Percentiles rank a stretch among this genome's conserved stretches.
phyloP scores from a whole-genome alignment of 2,329 filamentous ascomycete genomes.

The Beauveria sp. region DNA sequence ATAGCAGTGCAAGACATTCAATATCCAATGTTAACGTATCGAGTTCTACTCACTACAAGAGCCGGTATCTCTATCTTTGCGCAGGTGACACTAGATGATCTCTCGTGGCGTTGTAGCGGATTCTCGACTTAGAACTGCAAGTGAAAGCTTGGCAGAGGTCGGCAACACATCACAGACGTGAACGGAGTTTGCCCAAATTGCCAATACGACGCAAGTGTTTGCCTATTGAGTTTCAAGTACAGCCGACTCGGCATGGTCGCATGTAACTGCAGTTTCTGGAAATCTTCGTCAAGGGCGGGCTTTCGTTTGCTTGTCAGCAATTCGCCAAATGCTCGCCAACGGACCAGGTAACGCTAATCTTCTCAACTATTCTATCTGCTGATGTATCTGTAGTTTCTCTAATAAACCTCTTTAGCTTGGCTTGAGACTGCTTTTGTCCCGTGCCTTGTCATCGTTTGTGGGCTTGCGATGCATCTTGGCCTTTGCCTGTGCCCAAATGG shows the following conservation, averaged over 20 bases:
- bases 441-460: not conserved
- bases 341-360: not conserved
- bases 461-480: not conserved
- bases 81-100: not conserved
- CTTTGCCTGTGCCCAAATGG: not conserved
- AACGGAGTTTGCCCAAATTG: not conserved
- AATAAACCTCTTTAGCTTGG: not conserved
- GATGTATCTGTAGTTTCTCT: not conserved
- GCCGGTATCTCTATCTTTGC: no score
- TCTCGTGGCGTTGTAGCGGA: not conserved
- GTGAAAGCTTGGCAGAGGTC: not conserved
- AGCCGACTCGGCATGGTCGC: not conserved
- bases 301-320: not conserved
- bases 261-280: not conserved
- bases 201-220: constrained; percentile 1
- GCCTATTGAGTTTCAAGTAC: not conserved
- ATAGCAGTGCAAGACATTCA: no score
- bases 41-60: no score
- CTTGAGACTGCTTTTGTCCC: not conserved
- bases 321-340: not conserved
- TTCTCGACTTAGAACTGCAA: not conserved
- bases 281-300: not conserved
- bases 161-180: not conserved
- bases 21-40: no score
- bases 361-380: constrained; percentile 3